A percentile compares a stretch with the other conserved stretches of the same genome.
Conservation (phyloP, 495 filamentous ascomycete genomes). For the Elasticomyces elasticus region DNA sequence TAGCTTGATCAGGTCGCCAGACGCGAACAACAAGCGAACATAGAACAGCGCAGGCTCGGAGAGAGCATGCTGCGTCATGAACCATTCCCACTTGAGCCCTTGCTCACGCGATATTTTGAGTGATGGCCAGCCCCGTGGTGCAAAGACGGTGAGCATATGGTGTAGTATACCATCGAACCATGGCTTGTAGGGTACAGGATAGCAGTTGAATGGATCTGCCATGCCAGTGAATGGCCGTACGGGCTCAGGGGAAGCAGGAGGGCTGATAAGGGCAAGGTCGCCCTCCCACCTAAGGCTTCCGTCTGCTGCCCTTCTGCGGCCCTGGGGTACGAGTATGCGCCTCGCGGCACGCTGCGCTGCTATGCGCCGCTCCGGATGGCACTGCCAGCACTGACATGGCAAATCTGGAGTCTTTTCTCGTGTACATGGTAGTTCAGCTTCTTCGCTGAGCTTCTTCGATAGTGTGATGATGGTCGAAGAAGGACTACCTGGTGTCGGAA, state of each 20-base stretch:
- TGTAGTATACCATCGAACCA: constrained; percentile 14
- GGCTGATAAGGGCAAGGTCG: not conserved
- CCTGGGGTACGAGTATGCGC: not conserved
- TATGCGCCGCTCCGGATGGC: not conserved
- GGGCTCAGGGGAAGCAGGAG: constrained; percentile 5
- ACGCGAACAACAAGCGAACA: constrained; percentile 13
- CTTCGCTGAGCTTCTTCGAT: not conserved
- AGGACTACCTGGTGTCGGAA: not conserved
- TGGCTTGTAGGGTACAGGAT: constrained; percentile 13
- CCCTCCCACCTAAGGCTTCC: not conserved
- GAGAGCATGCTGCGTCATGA: constrained; percentile 16
- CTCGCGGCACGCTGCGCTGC: not conserved
- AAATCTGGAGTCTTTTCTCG: not conserved
- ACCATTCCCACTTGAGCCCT: constrained; percentile 14
- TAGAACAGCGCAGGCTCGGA: constrained; percentile 17
- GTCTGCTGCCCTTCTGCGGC: not conserved
- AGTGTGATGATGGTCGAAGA: not conserved
- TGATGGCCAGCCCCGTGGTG: constrained; percentile 17
- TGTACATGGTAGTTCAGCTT: not conserved
- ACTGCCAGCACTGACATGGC: constrained; percentile 3
- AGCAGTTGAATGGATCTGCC: constrained; percentile 16
- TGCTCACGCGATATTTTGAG: constrained; percentile 12
- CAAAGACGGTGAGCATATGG: constrained; percentile 18
- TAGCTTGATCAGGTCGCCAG: constrained; percentile 10
- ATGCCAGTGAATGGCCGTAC: not conserved